Evolutionary conservation across 805 yeast genomes (phyloP).

Genomic region (Teunomyces aglyptinius): DNA sequence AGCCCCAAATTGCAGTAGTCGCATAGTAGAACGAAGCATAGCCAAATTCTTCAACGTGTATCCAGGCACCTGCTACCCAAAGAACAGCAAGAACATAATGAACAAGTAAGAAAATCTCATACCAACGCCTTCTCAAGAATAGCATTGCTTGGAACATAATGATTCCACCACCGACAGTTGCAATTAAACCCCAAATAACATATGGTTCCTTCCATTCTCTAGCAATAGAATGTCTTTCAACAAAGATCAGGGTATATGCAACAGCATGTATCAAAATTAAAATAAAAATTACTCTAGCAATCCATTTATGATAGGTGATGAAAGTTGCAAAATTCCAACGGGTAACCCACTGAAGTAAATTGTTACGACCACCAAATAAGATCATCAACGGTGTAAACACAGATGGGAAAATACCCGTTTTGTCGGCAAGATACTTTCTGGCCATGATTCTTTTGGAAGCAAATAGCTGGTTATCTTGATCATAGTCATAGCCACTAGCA

Average conservation of each 20-base stretch:
- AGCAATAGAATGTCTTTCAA: constrained; percentile 10
- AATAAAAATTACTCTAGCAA: constrained; percentile 16
- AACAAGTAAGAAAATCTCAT: constrained; percentile 52
- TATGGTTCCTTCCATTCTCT: constrained; percentile 17
- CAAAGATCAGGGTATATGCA: constrained; percentile 11
- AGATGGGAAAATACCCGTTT: constrained; percentile 50
- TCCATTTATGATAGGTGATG: constrained; percentile 23
- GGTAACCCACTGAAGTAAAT: constrained; percentile 15
- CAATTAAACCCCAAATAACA: constrained; percentile 28
- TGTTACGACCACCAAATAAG: constrained; percentile 25
- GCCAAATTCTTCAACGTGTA: constrained; percentile 40
- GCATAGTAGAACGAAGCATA: constrained; percentile 32
- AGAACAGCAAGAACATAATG: constrained; percentile 57
- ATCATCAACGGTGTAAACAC: constrained; percentile 24
- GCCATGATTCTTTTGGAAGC: constrained; percentile 8
- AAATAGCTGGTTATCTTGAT: constrained; percentile 15
- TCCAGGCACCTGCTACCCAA: constrained; percentile 48
- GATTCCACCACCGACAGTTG: constrained; percentile 33
- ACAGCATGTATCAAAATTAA: constrained; percentile 20
- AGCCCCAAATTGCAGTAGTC: constrained; percentile 34
- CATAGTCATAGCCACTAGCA: constrained; percentile 9
- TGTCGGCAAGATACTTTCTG: constrained; percentile 40
- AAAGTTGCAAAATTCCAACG: constrained; percentile 13
- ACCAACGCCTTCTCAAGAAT: constrained; percentile 44
- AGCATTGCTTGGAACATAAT: constrained; percentile 48